Base-by-base conservation (phyloP, 345 rosid genomes). In the Eucalyptus tenuipes region DNA sequence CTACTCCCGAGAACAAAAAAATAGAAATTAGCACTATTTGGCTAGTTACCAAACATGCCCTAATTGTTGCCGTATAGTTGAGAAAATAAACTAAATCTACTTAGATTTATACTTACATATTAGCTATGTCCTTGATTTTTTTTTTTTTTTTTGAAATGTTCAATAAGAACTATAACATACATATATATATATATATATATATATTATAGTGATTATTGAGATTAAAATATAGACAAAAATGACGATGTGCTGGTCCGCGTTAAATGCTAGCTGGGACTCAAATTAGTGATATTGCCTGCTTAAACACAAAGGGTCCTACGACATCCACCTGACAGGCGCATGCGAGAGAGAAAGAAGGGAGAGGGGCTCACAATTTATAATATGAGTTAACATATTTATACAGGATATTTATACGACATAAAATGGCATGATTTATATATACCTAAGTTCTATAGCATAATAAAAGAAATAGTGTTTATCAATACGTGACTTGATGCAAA, bases 261-360 rank as follows among this genome's bases (percentile, higher is more conserved):
- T 64, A 64, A n/a, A 17, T 10, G 25, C 44, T 33, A 17, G 20
- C 7, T 18, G 4, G 27, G 44, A 71, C 81, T 71, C 45, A 71
- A 71, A 10, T 71, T 71, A 64, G 18, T 14, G 75, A 7, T 7
- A n/a, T n/a, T 6, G 37, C 71, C 37, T 11, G 4, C 71, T 64
- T 64, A n/a, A n/a, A 16, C 16, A 64, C 2, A 15, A 64, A 64
- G 14, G 75, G 75, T 15, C 75, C 1, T 64, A 20, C 6, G 6
- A n/a, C 3, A 8, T 16, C 5, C 10, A 15, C 40, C 3, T 64
- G 31, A 1, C 13, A 0, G 16, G 68, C 31, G 4, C 31, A 5
- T 61, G 68, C 7, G 68, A 61, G 31, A 61, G 14, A 55, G 68
- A 27, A 13, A 27, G 31, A 13, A 29, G 31, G 31, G 16, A 31